Percentiles rank a stretch among this genome's conserved stretches.
These are phyloP conservation scores for Populus deltoides DNA, from an alignment of 345 rosid genomes.

Conservation along the genomic window DNA sequence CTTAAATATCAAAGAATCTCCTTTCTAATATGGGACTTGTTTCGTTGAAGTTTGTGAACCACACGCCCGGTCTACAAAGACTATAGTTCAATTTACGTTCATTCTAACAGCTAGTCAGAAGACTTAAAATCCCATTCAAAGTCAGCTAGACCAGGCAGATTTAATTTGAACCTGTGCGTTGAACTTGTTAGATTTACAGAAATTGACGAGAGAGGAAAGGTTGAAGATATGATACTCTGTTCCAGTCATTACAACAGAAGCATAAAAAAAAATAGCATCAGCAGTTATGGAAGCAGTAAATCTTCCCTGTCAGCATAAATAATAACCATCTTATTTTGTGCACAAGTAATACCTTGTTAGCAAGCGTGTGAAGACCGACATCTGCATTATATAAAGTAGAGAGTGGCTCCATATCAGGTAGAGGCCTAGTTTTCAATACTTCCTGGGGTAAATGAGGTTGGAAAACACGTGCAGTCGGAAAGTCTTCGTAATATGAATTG, in stretches of 20 bases:
- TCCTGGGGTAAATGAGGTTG: constrained; percentile 63
- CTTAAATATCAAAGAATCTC: no score
- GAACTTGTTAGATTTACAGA: neutral
- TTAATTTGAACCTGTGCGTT: neutral
- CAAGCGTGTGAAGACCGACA: constrained; percentile 98
- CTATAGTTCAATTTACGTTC: neutral
- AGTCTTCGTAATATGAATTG: constrained; percentile 74
- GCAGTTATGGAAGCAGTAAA: neutral
- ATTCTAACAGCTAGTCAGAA: neutral
- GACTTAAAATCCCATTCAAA: neutral
- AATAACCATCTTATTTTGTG: neutral
- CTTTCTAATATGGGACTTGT: no score
- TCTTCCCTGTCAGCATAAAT: neutral
- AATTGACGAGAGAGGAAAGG: neutral
- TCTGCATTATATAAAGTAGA: constrained; percentile 92
- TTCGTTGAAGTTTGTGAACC: no score
- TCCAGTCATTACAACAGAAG: neutral
- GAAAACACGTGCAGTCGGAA: constrained; percentile 82
- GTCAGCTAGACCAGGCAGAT: neutral
- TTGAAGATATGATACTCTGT: neutral
- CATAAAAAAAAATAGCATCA: neutral
- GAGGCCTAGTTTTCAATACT: constrained; percentile 51
- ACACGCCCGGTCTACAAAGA: no score
- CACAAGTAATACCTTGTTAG: constrained; percentile 68
- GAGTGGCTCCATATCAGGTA: constrained; percentile 84